Evolutionary conservation across 306 rosid genomes (phyloP).

Genomic region (Morella rubra): DNA sequence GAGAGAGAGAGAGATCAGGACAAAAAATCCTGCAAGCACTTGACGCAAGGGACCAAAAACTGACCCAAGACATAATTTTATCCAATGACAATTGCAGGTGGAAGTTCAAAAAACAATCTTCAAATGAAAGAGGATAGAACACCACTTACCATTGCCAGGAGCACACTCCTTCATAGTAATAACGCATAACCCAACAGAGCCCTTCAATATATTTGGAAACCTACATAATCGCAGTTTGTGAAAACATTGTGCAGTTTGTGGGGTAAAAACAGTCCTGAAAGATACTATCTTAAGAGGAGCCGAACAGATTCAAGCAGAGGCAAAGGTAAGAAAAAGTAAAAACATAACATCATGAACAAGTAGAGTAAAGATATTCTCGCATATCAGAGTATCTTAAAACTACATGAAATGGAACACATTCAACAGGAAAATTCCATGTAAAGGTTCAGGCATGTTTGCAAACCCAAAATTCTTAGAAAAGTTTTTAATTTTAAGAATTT

Average conservation of each 20-base stretch:
- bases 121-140: background rate
- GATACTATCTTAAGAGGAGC: background rate
- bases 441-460: background rate
- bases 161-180: constrained; percentile 31
- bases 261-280: too few relatives aligned
- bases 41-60: too few relatives aligned
- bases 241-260: background rate
- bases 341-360: background rate
- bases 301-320: background rate
- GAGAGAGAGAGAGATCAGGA: too few relatives aligned
- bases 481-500: too few relatives aligned
- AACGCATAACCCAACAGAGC: constrained; percentile 37
- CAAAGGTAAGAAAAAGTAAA: background rate
- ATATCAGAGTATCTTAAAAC: background rate
- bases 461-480: too few relatives aligned
- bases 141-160: constrained; percentile 37
- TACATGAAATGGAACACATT: background rate
- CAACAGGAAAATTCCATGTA: background rate
- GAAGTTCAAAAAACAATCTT: too few relatives aligned
- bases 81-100: too few relatives aligned
- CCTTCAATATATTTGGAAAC: constrained; percentile 34
- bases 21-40: too few relatives aligned
- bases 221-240: constrained; percentile 8
- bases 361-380: background rate
- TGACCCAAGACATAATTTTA: too few relatives aligned